These are phyloP conservation scores for Penstemon barbatus DNA, from an alignment of 257 asterid species.

Conservation along the genomic window DNA sequence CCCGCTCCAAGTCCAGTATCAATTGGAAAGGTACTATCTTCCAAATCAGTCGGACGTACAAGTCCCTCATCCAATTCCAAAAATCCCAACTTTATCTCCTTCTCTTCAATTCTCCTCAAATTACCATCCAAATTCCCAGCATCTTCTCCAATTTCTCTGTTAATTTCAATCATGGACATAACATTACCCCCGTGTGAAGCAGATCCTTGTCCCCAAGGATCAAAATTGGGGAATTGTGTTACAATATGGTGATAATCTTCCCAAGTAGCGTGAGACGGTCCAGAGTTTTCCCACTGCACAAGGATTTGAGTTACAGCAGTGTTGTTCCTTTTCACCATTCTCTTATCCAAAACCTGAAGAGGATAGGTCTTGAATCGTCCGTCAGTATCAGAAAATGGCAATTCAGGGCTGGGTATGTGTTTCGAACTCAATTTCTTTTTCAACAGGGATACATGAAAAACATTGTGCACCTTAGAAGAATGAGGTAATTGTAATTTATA, in stretches of 20 bases:
- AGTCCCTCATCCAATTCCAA: too few species aligned
- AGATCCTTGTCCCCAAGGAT: background rate
- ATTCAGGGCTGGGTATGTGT: background rate
- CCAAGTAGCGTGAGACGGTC: background rate
- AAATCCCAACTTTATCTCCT: too few species aligned
- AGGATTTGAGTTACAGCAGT: background rate
- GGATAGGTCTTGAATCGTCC: background rate
- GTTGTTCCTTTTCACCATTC: background rate
- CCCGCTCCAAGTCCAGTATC: too few species aligned
- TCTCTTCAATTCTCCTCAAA: too few species aligned
- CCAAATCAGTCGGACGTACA: too few species aligned
- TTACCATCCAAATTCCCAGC: too few species aligned
- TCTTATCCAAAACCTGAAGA: background rate
- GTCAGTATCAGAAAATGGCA: background rate
- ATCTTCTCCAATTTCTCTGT: too few species aligned
- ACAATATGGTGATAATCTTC: background rate
- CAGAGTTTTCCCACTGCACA: background rate
- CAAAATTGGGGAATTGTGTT: background rate
- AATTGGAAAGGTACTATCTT: too few species aligned
- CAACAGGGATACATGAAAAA: background rate
- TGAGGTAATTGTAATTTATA: background rate
- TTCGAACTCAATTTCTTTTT: background rate
- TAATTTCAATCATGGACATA: too few species aligned
- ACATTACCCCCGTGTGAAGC: too few species aligned
- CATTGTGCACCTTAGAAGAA: background rate